phyloP scores from a whole-genome alignment of 306 rosid species.

The Quercus engelmannii region DNA sequence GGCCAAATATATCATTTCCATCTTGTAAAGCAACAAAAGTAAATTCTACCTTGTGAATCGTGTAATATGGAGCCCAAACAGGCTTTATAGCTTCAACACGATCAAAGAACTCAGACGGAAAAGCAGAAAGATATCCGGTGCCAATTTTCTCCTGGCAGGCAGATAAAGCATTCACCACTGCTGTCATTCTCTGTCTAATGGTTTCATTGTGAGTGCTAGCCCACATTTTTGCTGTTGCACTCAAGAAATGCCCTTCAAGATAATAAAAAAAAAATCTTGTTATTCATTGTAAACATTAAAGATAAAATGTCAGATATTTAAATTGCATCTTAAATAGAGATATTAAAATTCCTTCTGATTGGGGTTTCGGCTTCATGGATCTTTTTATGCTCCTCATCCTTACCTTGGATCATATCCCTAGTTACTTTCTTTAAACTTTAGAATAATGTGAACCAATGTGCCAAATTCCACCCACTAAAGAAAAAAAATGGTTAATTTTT shows the following conservation, averaged over 20 bases:
- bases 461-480: not conserved
- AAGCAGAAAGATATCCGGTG: slow-evolving; percentile 88
- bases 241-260: slow-evolving; percentile 83
- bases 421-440: not conserved
- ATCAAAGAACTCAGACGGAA: slow-evolving; percentile 75
- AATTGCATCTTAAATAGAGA: no score
- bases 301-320: not conserved
- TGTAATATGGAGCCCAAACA: slow-evolving; percentile 96
- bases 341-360: not conserved
- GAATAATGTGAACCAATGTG: not conserved
- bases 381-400: no score
- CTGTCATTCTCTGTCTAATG: slow-evolving; percentile 57
- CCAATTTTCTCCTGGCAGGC: slow-evolving; percentile 73
- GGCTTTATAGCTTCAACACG: slow-evolving; percentile 47
- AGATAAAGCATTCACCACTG: slow-evolving; percentile 46
- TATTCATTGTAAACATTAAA: slow-evolving; percentile 7
- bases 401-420: no score
- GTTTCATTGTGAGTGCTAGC: slow-evolving; percentile 64
- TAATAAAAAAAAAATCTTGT: not conserved
- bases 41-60: slow-evolving; percentile 82
- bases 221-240: slow-evolving; percentile 88
- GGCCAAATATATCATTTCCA: slow-evolving; percentile 6
- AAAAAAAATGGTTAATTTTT: not conserved
- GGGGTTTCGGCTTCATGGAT: no score
- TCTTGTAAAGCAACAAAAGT: not conserved